These are phyloP conservation scores for Pyricularia pennisetigena DNA, from an alignment of 2,329 filamentous ascomycete species.

Conservation along the genomic window DNA sequence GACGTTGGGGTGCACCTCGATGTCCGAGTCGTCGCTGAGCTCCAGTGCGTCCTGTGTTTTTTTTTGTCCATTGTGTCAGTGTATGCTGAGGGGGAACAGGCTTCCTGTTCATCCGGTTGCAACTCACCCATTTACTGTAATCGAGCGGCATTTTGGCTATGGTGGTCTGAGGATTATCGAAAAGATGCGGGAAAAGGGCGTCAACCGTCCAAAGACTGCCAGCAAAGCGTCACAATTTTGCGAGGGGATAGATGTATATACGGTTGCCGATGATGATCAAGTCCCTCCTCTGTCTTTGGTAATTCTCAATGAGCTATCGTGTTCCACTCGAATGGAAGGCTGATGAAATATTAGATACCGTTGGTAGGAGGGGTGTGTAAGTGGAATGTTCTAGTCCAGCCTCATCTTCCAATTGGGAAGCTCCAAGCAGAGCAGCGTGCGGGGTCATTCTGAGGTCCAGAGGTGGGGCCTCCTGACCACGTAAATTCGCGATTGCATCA, in stretches of 20 bases:
- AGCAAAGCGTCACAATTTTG: neutral
- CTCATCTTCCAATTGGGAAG: neutral
- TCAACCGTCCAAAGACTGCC: neutral
- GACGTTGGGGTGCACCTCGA: constrained; percentile 97
- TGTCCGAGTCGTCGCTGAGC: constrained; percentile 94
- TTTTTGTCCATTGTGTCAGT: neutral
- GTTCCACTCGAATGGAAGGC: no score
- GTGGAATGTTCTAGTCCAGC: neutral
- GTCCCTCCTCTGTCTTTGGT: neutral
- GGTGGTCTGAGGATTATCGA: neutral
- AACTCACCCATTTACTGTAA: constrained; percentile 55
- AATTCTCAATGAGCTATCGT: neutral
- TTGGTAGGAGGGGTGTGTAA: neutral
- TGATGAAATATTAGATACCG: no score
- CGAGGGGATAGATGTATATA: neutral
- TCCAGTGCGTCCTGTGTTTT: constrained; percentile 67
- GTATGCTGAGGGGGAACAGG: neutral
- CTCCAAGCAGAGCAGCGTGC: neutral
- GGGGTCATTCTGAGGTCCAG: neutral
- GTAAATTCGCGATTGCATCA: neutral
- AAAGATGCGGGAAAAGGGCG: neutral
- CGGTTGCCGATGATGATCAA: neutral
- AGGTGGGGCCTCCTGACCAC: neutral
- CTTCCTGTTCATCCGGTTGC: no score
- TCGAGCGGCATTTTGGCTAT: constrained; percentile 32